Evolutionary conservation across 768 basidiomycete species (phyloP), one percentile per base, ranked within the genome.

Genomic region (Termitomyces sp.): DNA sequence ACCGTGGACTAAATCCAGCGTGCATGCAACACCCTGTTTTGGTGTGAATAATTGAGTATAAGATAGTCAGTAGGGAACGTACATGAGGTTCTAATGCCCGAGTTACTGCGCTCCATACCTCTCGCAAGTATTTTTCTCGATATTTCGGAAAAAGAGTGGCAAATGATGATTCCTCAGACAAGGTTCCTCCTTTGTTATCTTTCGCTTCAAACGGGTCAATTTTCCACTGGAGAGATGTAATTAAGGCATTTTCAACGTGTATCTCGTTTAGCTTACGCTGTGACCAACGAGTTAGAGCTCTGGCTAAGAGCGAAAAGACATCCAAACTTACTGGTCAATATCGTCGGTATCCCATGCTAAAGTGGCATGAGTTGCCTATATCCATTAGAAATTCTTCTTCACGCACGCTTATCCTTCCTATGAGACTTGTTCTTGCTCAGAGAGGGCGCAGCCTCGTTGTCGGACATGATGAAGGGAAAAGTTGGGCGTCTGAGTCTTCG

Each of bases 271-370:
- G 54, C 81, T 74, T 74, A 84, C 83, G 70, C 82, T 85, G 61
- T 5, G 51, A 53, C 51, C 48, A 36, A 42, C 39, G 13, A 46
- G 43, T 62, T 24, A 64, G n/a, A n/a, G 62, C 49, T 47, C 22
- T 49, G 48, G n/a, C 39, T 51, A 32, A 20, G 7, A 18, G 37
- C 50, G 42, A 53, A 51, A 53, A 36, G 59, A 50, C 39, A 44
- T 43, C 47, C 40, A 58, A 32, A 61, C 94, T 86, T 71, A 96
- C 94, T 97, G 95, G 80, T 98, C 92, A 73, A 98, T 94, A 66
- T 97, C 96, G 71, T 98, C 95, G 44, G 95, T 98, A 69, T 98
- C 96, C 96, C 96, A 98, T 68, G 95, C 96, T 98, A 63, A 55
- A 66, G 53, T 59, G 33, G 56, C 49, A 61, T 69, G 50, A 58